Evolutionary conservation across 495 filamentous ascomycete genomes (phyloP), one percentile per base, ranked within the genome.

Genomic region (Neohortaea acidophila): DNA sequence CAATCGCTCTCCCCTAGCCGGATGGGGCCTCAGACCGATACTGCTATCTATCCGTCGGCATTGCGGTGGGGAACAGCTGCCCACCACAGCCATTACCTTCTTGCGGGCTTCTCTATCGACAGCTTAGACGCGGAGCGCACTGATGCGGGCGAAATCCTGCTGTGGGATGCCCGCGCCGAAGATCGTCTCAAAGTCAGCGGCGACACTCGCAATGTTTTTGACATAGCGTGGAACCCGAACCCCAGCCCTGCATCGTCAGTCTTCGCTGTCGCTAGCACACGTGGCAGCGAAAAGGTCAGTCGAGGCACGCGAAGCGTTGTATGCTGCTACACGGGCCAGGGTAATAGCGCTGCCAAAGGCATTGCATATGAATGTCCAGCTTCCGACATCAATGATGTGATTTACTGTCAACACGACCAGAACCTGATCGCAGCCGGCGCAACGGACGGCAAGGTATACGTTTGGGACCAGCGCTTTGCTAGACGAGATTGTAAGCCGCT

Each of bases 361-460:
- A 59, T 43, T 39, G 64, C 49, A 51, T 59, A 76, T 1, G 77
- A 91, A 41, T 94, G 83, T 50, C 62, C 70, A 13, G 87, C 89
- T 0, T 46, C 69, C 0, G 89, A 97, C 54, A 84, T 96, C 50
- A 94, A 94, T 48, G 82, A 85, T 48, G 65, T 94, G 4, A 73
- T 75, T 3, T 67, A 62, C 37, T 61, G 57, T 42, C 62, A 59
- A 0, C 45, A 58, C 35, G 52, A 63, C 35, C 34, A 67, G 28
- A 63, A 67, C 19, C 78, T 85, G 44, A 52, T 94, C 21, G 79
- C 84, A 1, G 81, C 81, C 3, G 80, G 81, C 9, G 89, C 84
- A 49, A 97, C 89, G 0, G 73, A 87, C 52, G 79, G 84, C 2
- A 72, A 65, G 4, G 79, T 77, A 0, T 86, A 91, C 49, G 67